Base-by-base conservation (phyloP, 1,284 basidiomycete genomes). In the Naganishia liquefaciens region DNA sequence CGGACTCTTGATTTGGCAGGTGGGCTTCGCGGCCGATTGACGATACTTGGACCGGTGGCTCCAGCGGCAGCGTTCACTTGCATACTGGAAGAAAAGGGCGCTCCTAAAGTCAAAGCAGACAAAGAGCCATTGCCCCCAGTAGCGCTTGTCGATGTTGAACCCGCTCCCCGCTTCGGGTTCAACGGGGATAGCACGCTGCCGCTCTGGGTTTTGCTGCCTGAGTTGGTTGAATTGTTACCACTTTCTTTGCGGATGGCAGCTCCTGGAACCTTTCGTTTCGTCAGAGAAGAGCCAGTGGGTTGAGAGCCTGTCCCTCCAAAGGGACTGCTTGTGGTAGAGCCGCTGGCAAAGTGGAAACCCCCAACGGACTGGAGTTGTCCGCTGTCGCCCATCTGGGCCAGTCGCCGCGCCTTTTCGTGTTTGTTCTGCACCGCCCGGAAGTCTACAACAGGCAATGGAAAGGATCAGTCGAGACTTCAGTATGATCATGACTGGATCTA, bases 321-420 rank as follows among this genome's bases (percentile, higher is more conserved):
- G 42, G 64, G 62, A 40, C 28, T 54, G 28, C 42, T 44, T 33
- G 47, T 54, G 3, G 46, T 64, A 5, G 52, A 55, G 1, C 52
- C 44, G 62, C 68, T 64, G n/a, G 62, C 19, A 37, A 53, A 62
- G 60, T 66, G 33, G 47, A 62, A 66, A 9, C 60, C 58, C 17
- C 40, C 39, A 23, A 55, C 47, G 1, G 65, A 30, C 5, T 63
- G 65, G 17, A 50, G 27, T 17, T 67, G 64, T 21, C 55, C 54
- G 23, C 72, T 33, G 39, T 76, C 75, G 27, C 69, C 68, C 0
- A 72, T 70, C 46, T 74, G 69, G 0, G 75, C 70, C 54, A 73
- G 86, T 54, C 91, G 82, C 21, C 91, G 84, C 1, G 90, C 85
- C 73, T 92, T 93, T 79, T 95, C 92, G 74, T 95, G 92, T 69